phyloP scores from a whole-genome alignment of 345 rosid species.

The Bruguiera sexangula region DNA sequence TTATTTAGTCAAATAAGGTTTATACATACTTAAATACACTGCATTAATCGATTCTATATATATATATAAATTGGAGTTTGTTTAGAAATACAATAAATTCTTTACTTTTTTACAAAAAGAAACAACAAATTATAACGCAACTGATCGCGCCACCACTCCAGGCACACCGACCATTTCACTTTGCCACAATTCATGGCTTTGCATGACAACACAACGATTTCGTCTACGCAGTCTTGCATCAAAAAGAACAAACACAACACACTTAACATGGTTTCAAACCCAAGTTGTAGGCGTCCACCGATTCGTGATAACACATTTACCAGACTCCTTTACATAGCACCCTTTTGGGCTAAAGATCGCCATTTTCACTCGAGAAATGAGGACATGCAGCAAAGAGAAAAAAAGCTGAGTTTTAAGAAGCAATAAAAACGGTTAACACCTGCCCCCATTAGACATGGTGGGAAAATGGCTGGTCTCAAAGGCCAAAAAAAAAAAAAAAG shows the following conservation, averaged over 20 bases:
- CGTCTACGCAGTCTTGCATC: background rate
- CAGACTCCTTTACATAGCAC: background rate
- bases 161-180: background rate
- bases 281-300: background rate
- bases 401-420: background rate
- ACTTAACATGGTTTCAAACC: background rate
- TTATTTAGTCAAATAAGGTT: no score
- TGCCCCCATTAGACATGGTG: background rate
- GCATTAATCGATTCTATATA: no score
- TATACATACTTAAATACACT: no score
- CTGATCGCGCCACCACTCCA: background rate
- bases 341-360: conserved; percentile 3
- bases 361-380: background rate
- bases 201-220: conserved; percentile 1
- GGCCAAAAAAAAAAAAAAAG: background rate
- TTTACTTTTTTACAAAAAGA: no score
- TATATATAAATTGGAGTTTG: no score
- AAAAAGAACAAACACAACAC: background rate
- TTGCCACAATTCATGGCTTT: background rate
- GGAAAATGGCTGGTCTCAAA: background rate
- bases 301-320: conserved; percentile 2
- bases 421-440: background rate
- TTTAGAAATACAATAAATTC: no score
- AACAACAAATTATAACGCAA: background rate
- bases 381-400: background rate